Base-by-base conservation (phyloP, 1,284 basidiomycete species). In the Ustilago esculenta region DNA sequence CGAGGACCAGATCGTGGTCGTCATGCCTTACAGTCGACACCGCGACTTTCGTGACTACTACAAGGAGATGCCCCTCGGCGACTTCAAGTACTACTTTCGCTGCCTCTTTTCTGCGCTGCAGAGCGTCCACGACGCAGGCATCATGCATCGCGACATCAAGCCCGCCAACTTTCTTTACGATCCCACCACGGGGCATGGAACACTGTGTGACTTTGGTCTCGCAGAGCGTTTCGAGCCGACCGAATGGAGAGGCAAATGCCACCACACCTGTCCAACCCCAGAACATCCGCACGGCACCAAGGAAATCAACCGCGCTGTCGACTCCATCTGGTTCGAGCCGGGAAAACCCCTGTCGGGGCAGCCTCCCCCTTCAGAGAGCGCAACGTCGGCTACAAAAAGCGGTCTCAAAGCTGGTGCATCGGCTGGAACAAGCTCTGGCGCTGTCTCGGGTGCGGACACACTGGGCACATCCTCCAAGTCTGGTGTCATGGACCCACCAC, bases 111-210 rank as follows among this genome's bases (percentile, higher is more conserved):
- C 91, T 18, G 94, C 92, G 1, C 83, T 98, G 48, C 88, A 90
- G 46, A 93, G 95, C 73, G 90, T 92, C 20, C 96, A 98, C 81
- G 84, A 88, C n/a, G 86, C 92, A 44, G 88, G 87, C 7, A 90
- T 98, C 77, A 91, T 98, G 45, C 95, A 98, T 83, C 92, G 95
- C 32, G 95, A 98, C 82, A 92, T 98, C 76, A 98, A 98, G 81
- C 96, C 95, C 15, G 95, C 95, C 63, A 98, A 98, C 83, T 98
- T 98, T 80, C 86, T 98, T 29, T 98, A 92, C 82, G 92, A 98
- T 82, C 90, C 92, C 27, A 87, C 87, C 39, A 90, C 89, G 4
- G 90, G 90, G 2, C 85, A 89, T 6, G 95, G 96, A 10, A 92
- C 91, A 0, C 84, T 99, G 9, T 95, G 93, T 72, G 95, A 98